Evolutionary conservation across 352 stramenopile genomes (phyloP).

Genomic region (Globisporangium paddicum): DNA sequence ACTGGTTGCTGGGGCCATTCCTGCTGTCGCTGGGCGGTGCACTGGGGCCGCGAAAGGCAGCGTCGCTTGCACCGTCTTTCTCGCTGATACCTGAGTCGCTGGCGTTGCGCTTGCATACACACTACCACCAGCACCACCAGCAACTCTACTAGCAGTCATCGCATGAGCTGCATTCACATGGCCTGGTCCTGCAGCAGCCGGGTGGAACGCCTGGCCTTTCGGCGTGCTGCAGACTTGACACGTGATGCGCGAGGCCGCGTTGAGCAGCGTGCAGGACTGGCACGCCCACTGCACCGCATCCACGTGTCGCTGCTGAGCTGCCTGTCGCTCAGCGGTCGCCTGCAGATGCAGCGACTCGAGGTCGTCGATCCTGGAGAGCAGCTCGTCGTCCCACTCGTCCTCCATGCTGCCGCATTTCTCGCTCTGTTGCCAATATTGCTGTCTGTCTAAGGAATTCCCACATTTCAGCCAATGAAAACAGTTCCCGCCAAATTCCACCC

Average conservation of each 20-base stretch:
- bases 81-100: constrained; percentile 9
- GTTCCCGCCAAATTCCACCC: background rate
- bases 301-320: background rate
- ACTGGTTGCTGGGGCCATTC: background rate
- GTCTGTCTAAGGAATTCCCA: background rate
- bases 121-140: background rate
- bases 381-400: constrained; percentile 82
- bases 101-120: background rate
- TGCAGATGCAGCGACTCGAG: constrained; percentile 47
- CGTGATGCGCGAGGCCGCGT: constrained; percentile 22
- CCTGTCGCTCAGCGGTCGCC: constrained; percentile 6
- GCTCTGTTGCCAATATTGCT: no score
- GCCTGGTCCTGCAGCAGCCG: background rate
- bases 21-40: background rate
- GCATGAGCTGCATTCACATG: background rate
- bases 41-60: constrained; percentile 42
- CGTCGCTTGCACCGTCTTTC: constrained; percentile 55
- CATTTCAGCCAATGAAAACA: background rate
- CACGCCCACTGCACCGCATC: constrained; percentile 30
- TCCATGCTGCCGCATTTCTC: constrained; percentile 21
- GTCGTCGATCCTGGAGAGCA: constrained; percentile 63
- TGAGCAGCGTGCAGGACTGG: constrained; percentile 62
- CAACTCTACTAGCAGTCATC: background rate
- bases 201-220: constrained; percentile 28
- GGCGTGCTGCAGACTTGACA: constrained; percentile 58